A percentile compares a stretch with the other conserved stretches of the same genome.
These are phyloP conservation scores for Alternaria novae-zelandiae DNA, from an alignment of 2,329 filamentous ascomycete species.

Conservation along the genomic window DNA sequence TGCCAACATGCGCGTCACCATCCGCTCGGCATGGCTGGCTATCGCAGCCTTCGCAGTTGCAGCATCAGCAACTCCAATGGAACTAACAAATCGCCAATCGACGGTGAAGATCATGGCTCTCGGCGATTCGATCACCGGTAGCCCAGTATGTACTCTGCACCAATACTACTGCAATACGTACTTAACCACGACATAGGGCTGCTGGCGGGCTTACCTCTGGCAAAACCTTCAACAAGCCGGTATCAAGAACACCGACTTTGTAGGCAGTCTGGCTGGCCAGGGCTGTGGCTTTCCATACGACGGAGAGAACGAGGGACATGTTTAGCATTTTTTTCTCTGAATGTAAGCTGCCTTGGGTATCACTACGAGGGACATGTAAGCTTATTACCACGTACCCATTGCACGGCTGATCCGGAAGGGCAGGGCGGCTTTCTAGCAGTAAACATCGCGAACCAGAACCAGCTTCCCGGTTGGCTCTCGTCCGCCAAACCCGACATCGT, in stretches of 20 bases:
- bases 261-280: conserved; percentile 36
- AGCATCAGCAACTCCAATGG: conserved; percentile 3
- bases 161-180: not conserved
- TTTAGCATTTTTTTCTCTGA: too few species aligned
- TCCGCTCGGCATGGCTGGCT: not conserved
- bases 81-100: conserved; percentile 12
- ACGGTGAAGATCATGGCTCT: conserved; percentile 33
- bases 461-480: conserved; percentile 46
- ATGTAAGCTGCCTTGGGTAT: too few species aligned
- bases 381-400: too few species aligned
- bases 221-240: conserved; percentile 27
- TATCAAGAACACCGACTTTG: conserved; percentile 35
- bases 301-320: conserved; percentile 52
- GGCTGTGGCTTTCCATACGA: conserved; percentile 53
- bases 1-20: not conserved
- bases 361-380: conserved; percentile 51
- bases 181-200: conserved; percentile 25
- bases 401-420: not conserved
- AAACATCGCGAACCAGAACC: conserved; percentile 47
- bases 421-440: conserved; percentile 31
- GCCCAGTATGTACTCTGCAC: conserved; percentile 8
- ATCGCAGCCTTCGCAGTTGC: not conserved
- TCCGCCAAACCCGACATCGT: conserved; percentile 49
- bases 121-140: conserved; percentile 33
- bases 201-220: conserved; percentile 38